Conservation (phyloP, 306 rosid species). For the Coriaria nepalensis region DNA sequence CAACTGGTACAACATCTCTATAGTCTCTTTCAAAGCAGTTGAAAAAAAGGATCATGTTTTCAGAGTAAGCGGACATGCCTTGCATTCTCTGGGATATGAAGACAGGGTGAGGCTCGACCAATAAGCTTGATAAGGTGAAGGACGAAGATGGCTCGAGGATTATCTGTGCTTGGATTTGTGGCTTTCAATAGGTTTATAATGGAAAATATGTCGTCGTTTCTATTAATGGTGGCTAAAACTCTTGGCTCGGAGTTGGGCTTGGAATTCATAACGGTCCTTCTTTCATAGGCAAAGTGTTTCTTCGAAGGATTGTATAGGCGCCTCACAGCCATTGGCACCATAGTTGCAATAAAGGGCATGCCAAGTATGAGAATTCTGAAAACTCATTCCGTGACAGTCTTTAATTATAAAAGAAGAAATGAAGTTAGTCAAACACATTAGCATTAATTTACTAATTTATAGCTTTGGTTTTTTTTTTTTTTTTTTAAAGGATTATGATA, state of each 20-base stretch:
- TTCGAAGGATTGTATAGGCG: conserved; percentile 36
- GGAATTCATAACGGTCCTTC: conserved; percentile 26
- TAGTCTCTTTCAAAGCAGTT: conserved; percentile 25
- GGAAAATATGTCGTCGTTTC: conserved; percentile 19
- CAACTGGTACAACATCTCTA: conserved; percentile 6
- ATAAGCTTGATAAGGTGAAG: conserved; percentile 52
- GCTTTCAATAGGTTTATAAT: conserved; percentile 33
- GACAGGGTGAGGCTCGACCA: conserved; percentile 48
- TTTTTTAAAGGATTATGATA: neutral
- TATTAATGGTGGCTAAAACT: conserved; percentile 30
- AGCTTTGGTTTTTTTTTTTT: too few relatives aligned
- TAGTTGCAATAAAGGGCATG: conserved; percentile 14
- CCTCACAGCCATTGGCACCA: conserved; percentile 26
- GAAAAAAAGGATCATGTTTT: conserved; percentile 27
- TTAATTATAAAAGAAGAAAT: neutral
- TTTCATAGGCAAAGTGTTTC: conserved; percentile 33
- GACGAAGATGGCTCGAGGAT: conserved; percentile 19
- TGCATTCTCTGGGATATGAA: conserved; percentile 39
- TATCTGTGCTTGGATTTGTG: conserved; percentile 26
- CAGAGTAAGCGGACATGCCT: conserved; percentile 16
- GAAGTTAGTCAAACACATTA: neutral
- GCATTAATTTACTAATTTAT: too few relatives aligned
- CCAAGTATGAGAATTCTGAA: conserved; percentile 11
- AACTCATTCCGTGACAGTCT: conserved; percentile 9
- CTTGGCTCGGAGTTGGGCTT: conserved; percentile 30